Evolutionary conservation across 2,329 filamentous ascomycete genomes (phyloP).

Genomic region (Paracoccidioides brasiliensis): DNA sequence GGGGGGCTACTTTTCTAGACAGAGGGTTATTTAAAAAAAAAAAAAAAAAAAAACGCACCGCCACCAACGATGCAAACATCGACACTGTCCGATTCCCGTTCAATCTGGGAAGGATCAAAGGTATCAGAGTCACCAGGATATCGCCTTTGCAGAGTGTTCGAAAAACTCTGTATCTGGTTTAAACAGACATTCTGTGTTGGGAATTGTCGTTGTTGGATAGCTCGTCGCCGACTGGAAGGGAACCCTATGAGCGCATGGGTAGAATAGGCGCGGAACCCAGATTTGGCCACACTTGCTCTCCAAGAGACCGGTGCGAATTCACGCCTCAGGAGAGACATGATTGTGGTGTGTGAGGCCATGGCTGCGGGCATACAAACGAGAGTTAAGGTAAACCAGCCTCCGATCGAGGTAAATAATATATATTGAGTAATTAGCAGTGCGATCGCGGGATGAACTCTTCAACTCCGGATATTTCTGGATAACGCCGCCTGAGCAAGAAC

Average conservation of each 20-base stretch:
- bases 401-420: neutral
- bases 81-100: slow-evolving; percentile 84
- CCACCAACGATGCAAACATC: slow-evolving; percentile 95
- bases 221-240: slow-evolving; percentile 13
- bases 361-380: neutral
- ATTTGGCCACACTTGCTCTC: slow-evolving; percentile 12
- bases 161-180: slow-evolving; percentile 32
- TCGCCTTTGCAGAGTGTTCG: slow-evolving; percentile 28
- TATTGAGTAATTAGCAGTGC: too few relatives aligned
- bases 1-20: neutral
- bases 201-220: slow-evolving; percentile 1
- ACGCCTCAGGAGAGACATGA: slow-evolving; percentile 25
- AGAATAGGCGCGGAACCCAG: slow-evolving; percentile 7
- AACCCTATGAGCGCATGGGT: slow-evolving; percentile 4
- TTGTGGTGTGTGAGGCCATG: slow-evolving; percentile 24
- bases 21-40: neutral
- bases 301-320: slow-evolving; percentile 23
- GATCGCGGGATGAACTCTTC: neutral
- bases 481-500: slow-evolving; percentile 5
- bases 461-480: neutral
- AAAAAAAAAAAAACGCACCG: slow-evolving; percentile 36
- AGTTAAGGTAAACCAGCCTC: neutral
- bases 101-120: slow-evolving; percentile 55
- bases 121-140: slow-evolving; percentile 34
- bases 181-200: neutral